These are phyloP conservation scores for Solanum gandarillasii DNA, from an alignment of 257 asterid genomes.

Conservation along the genomic window DNA sequence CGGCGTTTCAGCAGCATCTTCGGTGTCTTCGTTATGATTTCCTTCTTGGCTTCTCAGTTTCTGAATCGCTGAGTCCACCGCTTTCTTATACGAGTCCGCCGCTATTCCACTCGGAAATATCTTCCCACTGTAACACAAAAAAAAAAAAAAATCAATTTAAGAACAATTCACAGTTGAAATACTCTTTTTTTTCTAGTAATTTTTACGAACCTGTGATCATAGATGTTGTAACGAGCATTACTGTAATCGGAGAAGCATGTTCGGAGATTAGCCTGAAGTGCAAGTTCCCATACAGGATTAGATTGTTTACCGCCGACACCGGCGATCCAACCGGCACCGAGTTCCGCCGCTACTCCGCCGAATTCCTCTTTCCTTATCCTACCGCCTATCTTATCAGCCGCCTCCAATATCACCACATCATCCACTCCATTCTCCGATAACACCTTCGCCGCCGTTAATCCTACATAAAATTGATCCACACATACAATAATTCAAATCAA, in stretches of 20 bases:
- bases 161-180: background rate
- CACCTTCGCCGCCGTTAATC: slow-evolving; percentile 76
- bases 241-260: slow-evolving; percentile 86
- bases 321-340: slow-evolving; percentile 98
- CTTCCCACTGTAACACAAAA: slow-evolving; percentile 43
- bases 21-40: slow-evolving; percentile 11
- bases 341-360: slow-evolving; percentile 81
- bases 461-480: slow-evolving; percentile 11
- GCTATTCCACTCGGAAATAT: slow-evolving; percentile 82
- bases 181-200: background rate
- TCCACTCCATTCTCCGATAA: slow-evolving; percentile 76
- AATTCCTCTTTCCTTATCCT: slow-evolving; percentile 73
- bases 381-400: slow-evolving; percentile 77
- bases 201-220: slow-evolving; percentile 51
- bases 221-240: slow-evolving; percentile 82
- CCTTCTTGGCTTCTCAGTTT: slow-evolving; percentile 39
- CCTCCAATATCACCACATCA: slow-evolving; percentile 68
- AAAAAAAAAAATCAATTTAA: background rate
- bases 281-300: slow-evolving; percentile 89
- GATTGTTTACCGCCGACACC: slow-evolving; percentile 82
- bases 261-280: slow-evolving; percentile 57
- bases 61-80: slow-evolving; percentile 74
- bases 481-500: background rate
- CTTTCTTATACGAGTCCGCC: slow-evolving; percentile 67
- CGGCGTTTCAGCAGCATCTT: slow-evolving; percentile 23